Conservation (phyloP, 2,329 filamentous ascomycete species). For the Lasiodiplodia gonubiensis region DNA sequence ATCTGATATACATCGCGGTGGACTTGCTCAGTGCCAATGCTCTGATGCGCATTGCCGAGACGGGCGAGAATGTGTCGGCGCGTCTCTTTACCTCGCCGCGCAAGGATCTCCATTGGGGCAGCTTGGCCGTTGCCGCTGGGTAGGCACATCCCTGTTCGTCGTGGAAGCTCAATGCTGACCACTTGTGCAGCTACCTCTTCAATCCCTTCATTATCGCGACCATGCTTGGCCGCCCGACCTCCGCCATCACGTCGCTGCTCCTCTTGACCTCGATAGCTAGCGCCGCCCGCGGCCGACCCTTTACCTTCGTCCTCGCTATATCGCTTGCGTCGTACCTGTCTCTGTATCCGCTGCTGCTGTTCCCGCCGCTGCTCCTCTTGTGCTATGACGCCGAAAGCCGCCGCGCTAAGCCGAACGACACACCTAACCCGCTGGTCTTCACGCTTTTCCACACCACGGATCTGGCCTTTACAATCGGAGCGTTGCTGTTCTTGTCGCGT, state of each 20-base stretch:
- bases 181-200: conserved; percentile 74
- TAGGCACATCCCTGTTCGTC: conserved; percentile 47
- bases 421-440: conserved; percentile 54
- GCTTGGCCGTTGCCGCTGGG: conserved; percentile 78
- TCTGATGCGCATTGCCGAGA: conserved; percentile 78
- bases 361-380: conserved; percentile 80
- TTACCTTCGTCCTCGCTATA: conserved; percentile 82
- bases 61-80: conserved; percentile 76
- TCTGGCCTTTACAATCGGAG: conserved; percentile 61
- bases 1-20: conserved; percentile 78
- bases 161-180: neutral
- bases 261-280: conserved; percentile 83
- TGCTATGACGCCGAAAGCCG: conserved; percentile 69
- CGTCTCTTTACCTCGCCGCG: conserved; percentile 79
- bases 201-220: conserved; percentile 93
- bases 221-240: conserved; percentile 87
- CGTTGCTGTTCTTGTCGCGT: conserved; percentile 74
- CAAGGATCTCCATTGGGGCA: conserved; percentile 74
- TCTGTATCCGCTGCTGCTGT: conserved; percentile 86
- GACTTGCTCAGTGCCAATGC: conserved; percentile 84
- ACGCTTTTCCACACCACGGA: conserved; percentile 59
- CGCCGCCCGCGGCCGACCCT: conserved; percentile 72
- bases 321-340: conserved; percentile 89
- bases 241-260: conserved; percentile 85
- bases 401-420: conserved; percentile 35